A percentile compares a stretch with the other conserved stretches of the same genome.
Evolutionary conservation across 306 rosid genomes (phyloP).

Genomic region (Quercus engelmannii): DNA sequence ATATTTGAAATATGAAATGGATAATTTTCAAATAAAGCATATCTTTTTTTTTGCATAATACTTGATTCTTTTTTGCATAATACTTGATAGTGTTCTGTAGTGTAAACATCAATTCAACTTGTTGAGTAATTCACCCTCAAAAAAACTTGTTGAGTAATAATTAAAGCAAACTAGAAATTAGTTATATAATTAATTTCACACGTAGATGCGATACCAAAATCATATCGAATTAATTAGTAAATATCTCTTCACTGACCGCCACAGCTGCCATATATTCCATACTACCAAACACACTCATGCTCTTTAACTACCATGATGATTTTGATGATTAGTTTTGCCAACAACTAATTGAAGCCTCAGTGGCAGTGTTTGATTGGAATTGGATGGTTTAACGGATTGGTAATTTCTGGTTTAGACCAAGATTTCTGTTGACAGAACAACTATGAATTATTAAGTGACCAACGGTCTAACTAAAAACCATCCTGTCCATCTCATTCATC

Average conservation of each 20-base stretch:
- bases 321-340: conserved; percentile 14
- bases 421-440: conserved; percentile 15
- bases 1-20: too few relatives aligned
- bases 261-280: conserved; percentile 7
- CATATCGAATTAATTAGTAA: background rate
- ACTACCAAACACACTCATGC: conserved; percentile 27
- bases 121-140: background rate
- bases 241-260: background rate
- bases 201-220: background rate
- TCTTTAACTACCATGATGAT: conserved; percentile 40
- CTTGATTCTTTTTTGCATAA: too few relatives aligned
- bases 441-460: conserved; percentile 1
- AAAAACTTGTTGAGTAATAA: background rate
- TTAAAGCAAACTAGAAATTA: background rate
- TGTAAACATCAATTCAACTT: background rate
- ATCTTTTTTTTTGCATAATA: too few relatives aligned
- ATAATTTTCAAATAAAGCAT: too few relatives aligned
- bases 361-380: conserved; percentile 19
- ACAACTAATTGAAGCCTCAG: conserved; percentile 17
- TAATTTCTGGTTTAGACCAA: conserved; percentile 3
- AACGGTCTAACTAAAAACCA: background rate
- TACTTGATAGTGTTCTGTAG: too few relatives aligned
- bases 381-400: conserved; percentile 17
- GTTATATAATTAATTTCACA: background rate
- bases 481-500: background rate